Evolutionary conservation across 768 basidiomycete species (phyloP).

Genomic region (Amanita jacksonii): DNA sequence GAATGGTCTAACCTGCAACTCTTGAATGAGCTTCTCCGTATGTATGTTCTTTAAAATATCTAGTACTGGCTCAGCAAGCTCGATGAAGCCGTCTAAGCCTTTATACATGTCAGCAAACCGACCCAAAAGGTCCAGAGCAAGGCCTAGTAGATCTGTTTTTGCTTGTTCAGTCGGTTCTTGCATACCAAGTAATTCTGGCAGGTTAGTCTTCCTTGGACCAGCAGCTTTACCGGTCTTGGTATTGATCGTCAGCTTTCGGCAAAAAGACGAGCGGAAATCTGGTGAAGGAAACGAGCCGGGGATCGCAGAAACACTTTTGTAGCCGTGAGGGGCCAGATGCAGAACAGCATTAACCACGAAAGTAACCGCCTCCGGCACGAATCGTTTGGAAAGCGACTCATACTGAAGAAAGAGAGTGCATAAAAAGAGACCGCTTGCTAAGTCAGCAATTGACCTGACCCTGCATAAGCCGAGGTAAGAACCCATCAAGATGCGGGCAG

Average conservation of each 20-base stretch:
- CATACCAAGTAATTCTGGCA: slow-evolving; percentile 31
- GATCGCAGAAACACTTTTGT: slow-evolving; percentile 32
- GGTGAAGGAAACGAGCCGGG: slow-evolving; percentile 68
- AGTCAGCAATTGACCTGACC: slow-evolving; percentile 62
- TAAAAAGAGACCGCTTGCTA: slow-evolving; percentile 83
- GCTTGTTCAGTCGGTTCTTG: slow-evolving; percentile 42
- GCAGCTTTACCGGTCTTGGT: slow-evolving; percentile 31
- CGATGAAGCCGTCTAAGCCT: slow-evolving; percentile 72
- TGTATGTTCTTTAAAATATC: slow-evolving; percentile 49
- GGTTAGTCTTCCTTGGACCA: slow-evolving; percentile 33
- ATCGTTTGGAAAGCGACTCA: slow-evolving; percentile 73
- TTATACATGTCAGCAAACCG: slow-evolving; percentile 72
- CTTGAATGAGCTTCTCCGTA: slow-evolving; percentile 32
- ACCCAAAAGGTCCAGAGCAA: slow-evolving; percentile 53
- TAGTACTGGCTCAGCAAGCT: slow-evolving; percentile 66
- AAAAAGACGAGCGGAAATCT: slow-evolving; percentile 50
- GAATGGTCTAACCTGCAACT: slow-evolving; percentile 41
- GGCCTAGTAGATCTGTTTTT: slow-evolving; percentile 63
- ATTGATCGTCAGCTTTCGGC: slow-evolving; percentile 29
- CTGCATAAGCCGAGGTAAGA: slow-evolving; percentile 84
- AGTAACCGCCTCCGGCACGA: slow-evolving; percentile 84
- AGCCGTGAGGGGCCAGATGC: slow-evolving; percentile 61
- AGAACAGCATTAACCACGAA: slow-evolving; percentile 67
- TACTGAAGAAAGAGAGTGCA: slow-evolving; percentile 81
- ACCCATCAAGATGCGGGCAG: slow-evolving; percentile 80